Conservation (phyloP, 371 early-diverging fungal species). For the Mucor irregularis region DNA sequence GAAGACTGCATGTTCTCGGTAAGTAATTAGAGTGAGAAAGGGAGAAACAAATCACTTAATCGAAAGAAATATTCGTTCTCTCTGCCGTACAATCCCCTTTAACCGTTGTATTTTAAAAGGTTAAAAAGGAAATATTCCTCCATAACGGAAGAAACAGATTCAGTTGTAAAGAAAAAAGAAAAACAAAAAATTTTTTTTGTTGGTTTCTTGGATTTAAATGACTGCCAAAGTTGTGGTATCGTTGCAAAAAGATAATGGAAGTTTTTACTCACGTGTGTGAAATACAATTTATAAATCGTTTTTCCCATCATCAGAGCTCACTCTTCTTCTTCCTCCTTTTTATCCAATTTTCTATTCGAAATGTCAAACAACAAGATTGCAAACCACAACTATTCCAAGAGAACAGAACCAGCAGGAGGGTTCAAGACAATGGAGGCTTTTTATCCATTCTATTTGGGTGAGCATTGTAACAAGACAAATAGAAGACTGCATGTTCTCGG, state of each 20-base stretch:
- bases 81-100: constrained; percentile 30
- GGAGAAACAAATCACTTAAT: not conserved
- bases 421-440: constrained; percentile 57
- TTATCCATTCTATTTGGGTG: constrained; percentile 73
- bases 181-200: not conserved
- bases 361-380: constrained; percentile 31
- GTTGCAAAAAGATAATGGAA: not conserved
- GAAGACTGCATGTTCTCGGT: constrained; percentile 61
- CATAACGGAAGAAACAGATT: constrained; percentile 18
- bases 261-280: not conserved
- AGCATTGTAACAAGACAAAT: constrained; percentile 57
- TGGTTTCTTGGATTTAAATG: not conserved
- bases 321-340: too few species aligned
- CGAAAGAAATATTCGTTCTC: constrained; percentile 18
- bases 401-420: constrained; percentile 50
- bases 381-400: constrained; percentile 55
- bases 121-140: constrained; percentile 24
- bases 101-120: constrained; percentile 14
- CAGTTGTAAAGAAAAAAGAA: not conserved
- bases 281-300: not conserved
- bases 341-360: not conserved
- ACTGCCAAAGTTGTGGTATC: constrained; percentile 2
- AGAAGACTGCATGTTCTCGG: constrained; percentile 60
- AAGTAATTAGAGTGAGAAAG: constrained; percentile 3
- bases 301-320: not conserved